phyloP scores from a whole-genome alignment of 2,329 filamentous ascomycete species.

The Aspergillus sp. region DNA sequence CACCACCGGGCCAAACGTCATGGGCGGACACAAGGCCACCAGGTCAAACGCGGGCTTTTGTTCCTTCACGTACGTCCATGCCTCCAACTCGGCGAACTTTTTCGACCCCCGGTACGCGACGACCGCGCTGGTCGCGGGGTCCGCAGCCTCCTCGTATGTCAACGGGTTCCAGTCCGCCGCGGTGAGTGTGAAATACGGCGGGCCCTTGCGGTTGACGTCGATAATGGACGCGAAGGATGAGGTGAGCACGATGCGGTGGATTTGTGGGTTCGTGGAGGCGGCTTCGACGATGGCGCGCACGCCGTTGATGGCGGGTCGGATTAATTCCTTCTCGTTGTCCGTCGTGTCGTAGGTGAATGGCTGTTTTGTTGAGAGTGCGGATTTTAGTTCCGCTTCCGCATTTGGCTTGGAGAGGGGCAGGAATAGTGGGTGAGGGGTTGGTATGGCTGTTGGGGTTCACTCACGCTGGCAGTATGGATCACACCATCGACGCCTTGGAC shows the following conservation, averaged over 20 bases:
- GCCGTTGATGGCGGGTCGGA: conserved; percentile 49
- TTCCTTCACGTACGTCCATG: conserved; percentile 33
- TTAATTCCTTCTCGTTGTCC: conserved; percentile 46
- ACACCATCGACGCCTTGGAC: conserved; percentile 45
- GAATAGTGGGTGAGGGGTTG: background rate
- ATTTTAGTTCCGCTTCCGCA: background rate
- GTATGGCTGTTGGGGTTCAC: conserved; percentile 9
- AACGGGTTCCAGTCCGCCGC: conserved; percentile 32
- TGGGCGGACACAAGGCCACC: conserved; percentile 46
- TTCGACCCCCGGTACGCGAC: conserved; percentile 34
- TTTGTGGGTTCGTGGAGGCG: conserved; percentile 15
- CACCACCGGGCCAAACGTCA: conserved; percentile 47
- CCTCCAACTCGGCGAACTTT: conserved; percentile 30
- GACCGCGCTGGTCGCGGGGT: conserved; percentile 19
- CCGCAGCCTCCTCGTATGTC: conserved; percentile 27
- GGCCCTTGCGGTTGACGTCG: conserved; percentile 15
- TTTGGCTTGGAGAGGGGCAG: background rate
- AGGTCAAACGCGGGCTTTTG: conserved; percentile 42
- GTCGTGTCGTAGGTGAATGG: conserved; percentile 46
- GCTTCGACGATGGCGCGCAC: conserved; percentile 44
- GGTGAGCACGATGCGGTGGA: conserved; percentile 28
- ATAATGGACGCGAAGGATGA: conserved; percentile 33
- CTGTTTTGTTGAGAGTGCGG: conserved; percentile 20
- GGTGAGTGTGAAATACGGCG: conserved; percentile 26
- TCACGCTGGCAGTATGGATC: conserved; percentile 48